A percentile compares a stretch with the other conserved stretches of the same genome.
Conservation (phyloP, 306 rosid species). For the Vigna unguiculata region DNA sequence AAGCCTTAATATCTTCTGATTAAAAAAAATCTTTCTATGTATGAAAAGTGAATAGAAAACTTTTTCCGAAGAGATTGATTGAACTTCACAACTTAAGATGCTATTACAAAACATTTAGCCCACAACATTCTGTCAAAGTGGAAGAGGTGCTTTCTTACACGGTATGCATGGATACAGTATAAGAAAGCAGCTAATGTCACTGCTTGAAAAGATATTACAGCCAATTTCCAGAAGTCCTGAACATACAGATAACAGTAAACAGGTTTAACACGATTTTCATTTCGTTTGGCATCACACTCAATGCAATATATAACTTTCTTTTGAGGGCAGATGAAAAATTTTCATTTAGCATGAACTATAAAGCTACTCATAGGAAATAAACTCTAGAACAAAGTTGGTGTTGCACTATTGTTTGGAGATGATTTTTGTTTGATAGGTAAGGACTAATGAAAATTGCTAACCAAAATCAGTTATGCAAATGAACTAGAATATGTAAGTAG, state of each 20-base stretch:
- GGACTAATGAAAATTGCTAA: neutral
- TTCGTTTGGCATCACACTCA: conserved; percentile 33
- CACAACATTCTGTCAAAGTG: conserved; percentile 59
- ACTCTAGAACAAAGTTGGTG: neutral
- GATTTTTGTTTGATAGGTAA: neutral
- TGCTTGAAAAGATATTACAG: conserved; percentile 60
- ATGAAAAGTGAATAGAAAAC: neutral
- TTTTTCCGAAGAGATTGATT: neutral
- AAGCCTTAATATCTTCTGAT: too few relatives aligned
- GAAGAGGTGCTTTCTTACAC: conserved; percentile 62
- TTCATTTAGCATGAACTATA: neutral
- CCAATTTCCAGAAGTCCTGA: conserved; percentile 87
- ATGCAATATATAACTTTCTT: neutral
- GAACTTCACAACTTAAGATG: neutral
- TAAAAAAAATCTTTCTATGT: neutral
- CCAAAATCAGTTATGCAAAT: neutral
- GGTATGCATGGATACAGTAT: conserved; percentile 67
- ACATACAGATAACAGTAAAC: conserved; percentile 16
- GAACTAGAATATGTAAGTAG: neutral
- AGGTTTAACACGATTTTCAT: conserved; percentile 13
- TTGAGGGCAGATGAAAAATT: neutral
- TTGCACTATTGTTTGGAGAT: neutral
- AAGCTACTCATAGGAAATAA: neutral
- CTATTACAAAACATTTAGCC: conserved; percentile 15
- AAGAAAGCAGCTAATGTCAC: conserved; percentile 73